phyloP scores from a whole-genome alignment of 176 grass and related monocot species.

The Triticum urartu region DNA sequence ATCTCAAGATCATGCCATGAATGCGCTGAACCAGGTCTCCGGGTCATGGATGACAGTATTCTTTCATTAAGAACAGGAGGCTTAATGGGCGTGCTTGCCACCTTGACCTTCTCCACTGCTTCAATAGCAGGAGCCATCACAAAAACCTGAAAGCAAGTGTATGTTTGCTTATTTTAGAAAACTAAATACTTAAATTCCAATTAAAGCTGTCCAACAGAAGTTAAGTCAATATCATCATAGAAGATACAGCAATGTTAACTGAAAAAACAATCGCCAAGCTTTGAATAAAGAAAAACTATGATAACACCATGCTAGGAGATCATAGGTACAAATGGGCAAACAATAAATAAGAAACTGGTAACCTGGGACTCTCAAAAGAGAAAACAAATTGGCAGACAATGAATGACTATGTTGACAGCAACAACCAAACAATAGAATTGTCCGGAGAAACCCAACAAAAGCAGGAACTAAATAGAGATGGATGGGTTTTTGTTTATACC shows the following conservation, averaged over 20 bases:
- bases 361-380: no score
- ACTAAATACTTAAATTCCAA: neutral
- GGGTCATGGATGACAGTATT: conserved; percentile 75
- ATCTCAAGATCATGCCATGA: conserved; percentile 99
- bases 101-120: conserved; percentile 43
- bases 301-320: no score
- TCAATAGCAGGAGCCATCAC: conserved; percentile 67
- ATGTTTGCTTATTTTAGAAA: neutral
- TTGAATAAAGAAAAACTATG: no score
- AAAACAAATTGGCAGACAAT: no score
- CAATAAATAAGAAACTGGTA: no score
- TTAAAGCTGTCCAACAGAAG: neutral
- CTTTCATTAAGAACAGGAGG: conserved; percentile 76
- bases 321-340: no score
- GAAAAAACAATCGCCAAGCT: neutral
- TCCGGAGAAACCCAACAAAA: no score
- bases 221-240: neutral
- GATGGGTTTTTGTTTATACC: no score
- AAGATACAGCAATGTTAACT: neutral
- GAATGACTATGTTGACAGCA: no score
- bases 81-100: neutral
- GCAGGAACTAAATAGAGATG: no score
- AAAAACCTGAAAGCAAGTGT: conserved; percentile 35
- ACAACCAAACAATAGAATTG: no score
- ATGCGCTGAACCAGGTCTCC: conserved; percentile 80